These are phyloP conservation scores for Scedosporium dehoogii DNA, from an alignment of 2,329 filamentous ascomycete genomes.

Conservation along the genomic window DNA sequence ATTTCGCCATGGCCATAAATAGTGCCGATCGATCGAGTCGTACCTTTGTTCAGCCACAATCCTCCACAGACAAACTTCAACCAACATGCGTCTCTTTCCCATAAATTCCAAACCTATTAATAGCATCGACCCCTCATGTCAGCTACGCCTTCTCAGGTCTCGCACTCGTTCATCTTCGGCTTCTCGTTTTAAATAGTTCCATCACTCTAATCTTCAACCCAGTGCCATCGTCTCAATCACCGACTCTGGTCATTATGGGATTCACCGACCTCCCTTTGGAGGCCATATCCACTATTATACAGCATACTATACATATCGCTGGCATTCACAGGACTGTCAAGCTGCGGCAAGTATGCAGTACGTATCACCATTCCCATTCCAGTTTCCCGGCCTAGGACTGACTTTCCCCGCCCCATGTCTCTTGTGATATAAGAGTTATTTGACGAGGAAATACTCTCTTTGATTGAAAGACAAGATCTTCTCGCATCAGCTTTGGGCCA, in stretches of 20 bases:
- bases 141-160: too few relatives aligned
- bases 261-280: background rate
- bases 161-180: too few relatives aligned
- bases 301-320: background rate
- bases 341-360: background rate
- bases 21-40: too few relatives aligned
- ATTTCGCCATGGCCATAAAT: too few relatives aligned
- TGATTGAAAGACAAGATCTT: background rate
- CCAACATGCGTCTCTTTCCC: too few relatives aligned
- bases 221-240: conserved; percentile 1
- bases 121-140: too few relatives aligned
- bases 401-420: background rate
- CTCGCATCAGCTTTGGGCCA: background rate
- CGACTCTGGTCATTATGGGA: background rate
- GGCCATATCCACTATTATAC: background rate
- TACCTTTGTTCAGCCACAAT: too few relatives aligned
- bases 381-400: too few relatives aligned
- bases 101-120: too few relatives aligned
- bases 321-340: background rate
- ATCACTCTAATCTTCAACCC: background rate
- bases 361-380: background rate
- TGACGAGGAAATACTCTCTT: background rate
- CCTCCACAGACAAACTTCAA: too few relatives aligned
- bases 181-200: too few relatives aligned
- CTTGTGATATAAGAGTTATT: background rate